phyloP scores from a whole-genome alignment of 441 rosid species.

The Iberis amara region DNA sequence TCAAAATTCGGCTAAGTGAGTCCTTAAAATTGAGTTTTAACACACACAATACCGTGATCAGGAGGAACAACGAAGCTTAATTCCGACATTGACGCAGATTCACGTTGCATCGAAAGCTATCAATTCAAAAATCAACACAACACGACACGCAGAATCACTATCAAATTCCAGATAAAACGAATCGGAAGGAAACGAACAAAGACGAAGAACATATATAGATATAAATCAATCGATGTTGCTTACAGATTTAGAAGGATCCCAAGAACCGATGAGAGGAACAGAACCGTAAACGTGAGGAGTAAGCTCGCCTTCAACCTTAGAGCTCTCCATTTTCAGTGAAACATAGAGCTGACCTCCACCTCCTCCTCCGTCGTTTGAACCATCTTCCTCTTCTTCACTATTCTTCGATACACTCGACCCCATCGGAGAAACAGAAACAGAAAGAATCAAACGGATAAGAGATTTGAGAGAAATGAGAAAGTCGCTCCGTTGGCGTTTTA shows the following conservation, averaged over 20 bases:
- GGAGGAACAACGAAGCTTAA: constrained; percentile 95
- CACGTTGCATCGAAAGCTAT: constrained; percentile 87
- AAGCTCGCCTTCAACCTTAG: constrained; percentile 69
- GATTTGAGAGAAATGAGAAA: constrained; percentile 29
- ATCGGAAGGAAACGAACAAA: background rate
- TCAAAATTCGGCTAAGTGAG: background rate
- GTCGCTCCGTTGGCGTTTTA: constrained; percentile 17
- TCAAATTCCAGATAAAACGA: background rate
- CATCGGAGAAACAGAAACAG: constrained; percentile 36
- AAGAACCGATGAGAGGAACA: constrained; percentile 79
- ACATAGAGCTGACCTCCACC: constrained; percentile 78
- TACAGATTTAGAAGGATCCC: constrained; percentile 92
- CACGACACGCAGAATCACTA: background rate
- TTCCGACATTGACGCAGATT: constrained; percentile 84
- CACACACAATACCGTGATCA: constrained; percentile 61
- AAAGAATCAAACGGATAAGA: constrained; percentile 27
- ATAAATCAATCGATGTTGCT: constrained; percentile 22
- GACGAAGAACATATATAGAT: background rate
- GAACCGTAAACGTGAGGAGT: constrained; percentile 92
- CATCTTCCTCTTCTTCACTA: constrained; percentile 45
- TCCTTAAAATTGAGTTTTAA: background rate
- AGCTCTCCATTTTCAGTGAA: constrained; percentile 84
- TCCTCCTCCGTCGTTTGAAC: constrained; percentile 58
- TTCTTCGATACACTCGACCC: constrained; percentile 67
- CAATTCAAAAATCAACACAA: background rate